Conservation (phyloP, 345 rosid genomes). For the Populus ilicifolia region DNA sequence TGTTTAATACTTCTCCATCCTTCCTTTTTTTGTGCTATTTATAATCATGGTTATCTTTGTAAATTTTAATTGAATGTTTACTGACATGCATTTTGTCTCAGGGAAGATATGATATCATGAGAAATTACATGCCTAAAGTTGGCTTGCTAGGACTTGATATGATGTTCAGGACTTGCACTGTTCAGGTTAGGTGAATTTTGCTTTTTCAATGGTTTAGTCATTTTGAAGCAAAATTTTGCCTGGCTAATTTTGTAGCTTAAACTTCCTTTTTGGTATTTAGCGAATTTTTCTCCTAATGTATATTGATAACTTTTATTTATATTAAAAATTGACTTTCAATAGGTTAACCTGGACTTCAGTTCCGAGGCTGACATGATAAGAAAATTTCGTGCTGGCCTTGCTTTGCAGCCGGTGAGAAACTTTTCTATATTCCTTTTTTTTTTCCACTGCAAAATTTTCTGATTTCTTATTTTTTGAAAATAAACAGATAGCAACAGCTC, state of each 20-base stretch:
- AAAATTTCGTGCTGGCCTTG: constrained; percentile 94
- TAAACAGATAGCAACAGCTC: constrained; percentile 93
- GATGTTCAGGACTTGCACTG: constrained; percentile 98
- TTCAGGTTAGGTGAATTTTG: constrained; percentile 64
- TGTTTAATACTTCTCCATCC: not conserved
- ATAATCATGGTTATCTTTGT: constrained; percentile 10
- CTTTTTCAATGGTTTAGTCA: constrained; percentile 6
- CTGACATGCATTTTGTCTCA: constrained; percentile 42
- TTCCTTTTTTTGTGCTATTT: not conserved
- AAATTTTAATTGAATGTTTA: constrained; percentile 5
- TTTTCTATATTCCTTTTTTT: constrained; percentile 14
- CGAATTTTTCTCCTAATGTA: not conserved
- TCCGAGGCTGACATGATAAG: constrained; percentile 97
- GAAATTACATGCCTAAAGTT: constrained; percentile 98
- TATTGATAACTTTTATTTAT: not conserved
- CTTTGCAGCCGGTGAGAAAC: constrained; percentile 88
- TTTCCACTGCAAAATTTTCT: not conserved
- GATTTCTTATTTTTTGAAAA: constrained; percentile 33
- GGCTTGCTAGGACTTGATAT: constrained; percentile 93
- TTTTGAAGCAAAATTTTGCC: constrained; percentile 8
- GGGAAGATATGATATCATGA: constrained; percentile 98
- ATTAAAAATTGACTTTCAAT: constrained; percentile 19
- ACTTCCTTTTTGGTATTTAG: not conserved
- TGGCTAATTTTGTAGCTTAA: not conserved
- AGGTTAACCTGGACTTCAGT: constrained; percentile 96